Base-by-base conservation (phyloP, 2,329 filamentous ascomycete species). In the Mycogone perniciosa region DNA sequence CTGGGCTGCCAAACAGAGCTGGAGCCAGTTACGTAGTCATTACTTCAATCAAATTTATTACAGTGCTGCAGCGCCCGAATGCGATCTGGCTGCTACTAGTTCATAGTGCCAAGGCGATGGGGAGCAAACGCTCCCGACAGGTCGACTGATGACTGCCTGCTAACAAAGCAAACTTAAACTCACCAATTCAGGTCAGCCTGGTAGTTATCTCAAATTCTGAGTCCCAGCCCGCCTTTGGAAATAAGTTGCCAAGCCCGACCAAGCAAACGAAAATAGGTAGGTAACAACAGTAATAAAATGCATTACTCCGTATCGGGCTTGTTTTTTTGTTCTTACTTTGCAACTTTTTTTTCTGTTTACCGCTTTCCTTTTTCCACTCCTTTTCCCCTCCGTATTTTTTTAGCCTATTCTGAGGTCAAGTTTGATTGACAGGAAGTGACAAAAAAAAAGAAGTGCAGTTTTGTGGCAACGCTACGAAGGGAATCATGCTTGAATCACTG, bases 81-180 rank as follows among this genome's bases (percentile, higher is more conserved):
- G 20, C 50, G 50, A 52, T 52, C 50, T 52, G 30, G 44, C 20
- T 20, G 20, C 20, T 20, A 20, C 20, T 20, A 20, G 20, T 20
- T 20, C 20, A 2, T 20, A 20, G 20, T 20, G 20, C 20, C 20
- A 20, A 20, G 27, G 27, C 39, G 31, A 33, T 33, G 29, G 34
- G 20, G 20, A 29, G 34, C 29, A 33, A 29, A 48, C 40, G 41
- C 50, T 52, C 33, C 44, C 50, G 44, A 48, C 50, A 40, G 50
- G 40, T 39, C 44, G 40, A 43, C 39, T 40, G 39, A 44, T 40
- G 13, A 37, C 34, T 37, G 13, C 9, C 7, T 10, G 34, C 20
- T 43, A 40, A 37, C 38, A 37, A 34, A n/a, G 20, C n/a, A 38
- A n/a, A 38, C 27, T 11, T 11, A 44, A 38, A 31, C 47, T 44